phyloP scores from a whole-genome alignment of 345 rosid species.

The Lepidium aucheri region DNA sequence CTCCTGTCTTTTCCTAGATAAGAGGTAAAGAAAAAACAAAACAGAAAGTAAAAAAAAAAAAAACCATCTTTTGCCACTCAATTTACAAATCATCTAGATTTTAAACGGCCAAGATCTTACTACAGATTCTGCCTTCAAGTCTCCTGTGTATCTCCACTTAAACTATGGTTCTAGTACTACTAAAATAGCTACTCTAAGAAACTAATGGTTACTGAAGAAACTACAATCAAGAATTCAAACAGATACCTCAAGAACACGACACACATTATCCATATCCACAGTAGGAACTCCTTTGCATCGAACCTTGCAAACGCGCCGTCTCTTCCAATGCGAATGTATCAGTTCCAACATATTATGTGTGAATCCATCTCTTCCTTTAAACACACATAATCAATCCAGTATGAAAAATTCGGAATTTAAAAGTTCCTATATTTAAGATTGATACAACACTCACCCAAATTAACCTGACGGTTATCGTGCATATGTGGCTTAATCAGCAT shows the following conservation, averaged over 20 bases:
- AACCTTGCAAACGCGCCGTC: slow-evolving; percentile 74
- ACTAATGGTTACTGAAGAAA: neutral
- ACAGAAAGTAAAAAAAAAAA: neutral
- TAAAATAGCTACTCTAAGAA: neutral
- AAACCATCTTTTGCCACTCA: neutral
- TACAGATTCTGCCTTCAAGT: neutral
- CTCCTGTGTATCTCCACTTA: neutral
- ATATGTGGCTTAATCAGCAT: slow-evolving; percentile 58
- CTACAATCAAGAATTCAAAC: neutral
- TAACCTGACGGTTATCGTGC: slow-evolving; percentile 80
- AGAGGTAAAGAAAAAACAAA: neutral
- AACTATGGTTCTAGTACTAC: neutral
- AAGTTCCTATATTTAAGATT: neutral
- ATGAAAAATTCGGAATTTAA: neutral
- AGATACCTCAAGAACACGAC: slow-evolving; percentile 76
- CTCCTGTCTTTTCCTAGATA: slow-evolving; percentile 71
- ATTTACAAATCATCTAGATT: neutral
- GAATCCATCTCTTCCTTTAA: slow-evolving; percentile 83
- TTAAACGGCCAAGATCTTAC: neutral
- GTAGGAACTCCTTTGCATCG: slow-evolving; percentile 89
- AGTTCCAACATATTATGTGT: slow-evolving; percentile 96
- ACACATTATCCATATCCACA: slow-evolving; percentile 80
- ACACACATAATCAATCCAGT: neutral
- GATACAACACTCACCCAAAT: slow-evolving; percentile 55
- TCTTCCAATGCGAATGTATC: slow-evolving; percentile 83